Conservation (phyloP, 192 early-diverging fungal species). For the Backusella liffmaniae region DNA sequence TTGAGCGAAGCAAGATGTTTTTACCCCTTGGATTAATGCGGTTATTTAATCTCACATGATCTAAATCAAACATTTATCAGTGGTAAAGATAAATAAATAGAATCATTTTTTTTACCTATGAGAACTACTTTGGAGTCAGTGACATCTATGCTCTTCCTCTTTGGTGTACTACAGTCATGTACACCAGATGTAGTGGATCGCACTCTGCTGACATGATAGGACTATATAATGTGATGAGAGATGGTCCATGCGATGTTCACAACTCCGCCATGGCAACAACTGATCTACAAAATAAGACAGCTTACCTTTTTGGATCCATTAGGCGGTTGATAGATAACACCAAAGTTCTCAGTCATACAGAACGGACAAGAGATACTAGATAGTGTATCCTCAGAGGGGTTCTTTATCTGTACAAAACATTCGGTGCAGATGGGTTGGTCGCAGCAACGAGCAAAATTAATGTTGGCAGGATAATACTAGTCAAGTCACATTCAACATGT, state of each 20-base stretch:
- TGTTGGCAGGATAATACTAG: constrained; percentile 84
- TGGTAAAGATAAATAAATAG: not conserved
- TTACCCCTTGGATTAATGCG: not conserved
- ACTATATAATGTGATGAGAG: constrained; percentile 1
- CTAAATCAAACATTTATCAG: not conserved
- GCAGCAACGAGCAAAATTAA: constrained; percentile 92
- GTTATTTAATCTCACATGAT: constrained; percentile 5
- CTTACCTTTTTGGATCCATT: not conserved
- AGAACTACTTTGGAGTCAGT: constrained; percentile 2
- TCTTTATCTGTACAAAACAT: constrained; percentile 94
- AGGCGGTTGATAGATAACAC: constrained; percentile 10
- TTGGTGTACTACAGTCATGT: not conserved
- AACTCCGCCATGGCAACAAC: not conserved
- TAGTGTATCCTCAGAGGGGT: constrained; percentile 14
- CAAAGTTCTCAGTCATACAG: constrained; percentile 8
- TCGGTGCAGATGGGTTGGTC: constrained; percentile 96
- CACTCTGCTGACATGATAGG: constrained; percentile 2
- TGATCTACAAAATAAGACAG: not conserved
- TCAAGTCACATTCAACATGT: not conserved
- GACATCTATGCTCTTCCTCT: constrained; percentile 1
- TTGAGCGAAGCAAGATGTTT: not conserved
- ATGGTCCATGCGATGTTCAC: not conserved
- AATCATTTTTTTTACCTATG: not conserved
- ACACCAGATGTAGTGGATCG: constrained; percentile 11
- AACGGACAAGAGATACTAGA: not conserved